Conservation (phyloP, 768 basidiomycete genomes). For the Leccinellum luteum region DNA sequence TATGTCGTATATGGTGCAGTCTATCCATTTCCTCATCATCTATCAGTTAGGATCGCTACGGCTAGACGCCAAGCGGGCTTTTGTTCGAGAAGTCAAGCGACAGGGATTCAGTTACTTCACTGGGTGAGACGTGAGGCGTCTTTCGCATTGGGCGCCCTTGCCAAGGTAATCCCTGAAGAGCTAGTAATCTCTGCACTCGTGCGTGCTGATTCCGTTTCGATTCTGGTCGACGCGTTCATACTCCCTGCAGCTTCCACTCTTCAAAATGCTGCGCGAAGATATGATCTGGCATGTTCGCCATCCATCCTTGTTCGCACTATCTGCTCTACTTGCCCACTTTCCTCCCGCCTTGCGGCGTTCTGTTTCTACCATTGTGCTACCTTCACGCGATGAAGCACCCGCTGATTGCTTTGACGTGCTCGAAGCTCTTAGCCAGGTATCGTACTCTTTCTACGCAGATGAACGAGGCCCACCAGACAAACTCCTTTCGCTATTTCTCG, state of each 20-base stretch:
- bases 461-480: constrained; percentile 65
- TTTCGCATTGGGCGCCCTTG: constrained; percentile 83
- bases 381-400: constrained; percentile 60
- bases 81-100: constrained; percentile 73
- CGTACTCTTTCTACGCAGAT: constrained; percentile 74
- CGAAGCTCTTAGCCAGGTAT: constrained; percentile 86
- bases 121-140: constrained; percentile 86
- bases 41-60: constrained; percentile 47
- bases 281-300: constrained; percentile 80
- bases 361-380: constrained; percentile 58
- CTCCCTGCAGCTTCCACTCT: constrained; percentile 67
- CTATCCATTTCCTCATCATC: constrained; percentile 1
- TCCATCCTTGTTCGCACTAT: constrained; percentile 81
- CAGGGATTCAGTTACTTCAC: constrained; percentile 52
- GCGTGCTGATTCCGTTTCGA: constrained; percentile 22
- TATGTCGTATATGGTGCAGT: constrained; percentile 34
- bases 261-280: constrained; percentile 68
- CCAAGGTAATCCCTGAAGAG: constrained; percentile 84
- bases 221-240: constrained; percentile 4
- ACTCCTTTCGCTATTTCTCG: constrained; percentile 76
- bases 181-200: constrained; percentile 66
- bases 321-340: constrained; percentile 72
- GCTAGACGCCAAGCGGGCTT: constrained; percentile 55
- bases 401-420: constrained; percentile 79
- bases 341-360: constrained; percentile 51